Evolutionary conservation across 2,329 filamentous ascomycete species (phyloP).

Genomic region (Fusarium sarcochroum): DNA sequence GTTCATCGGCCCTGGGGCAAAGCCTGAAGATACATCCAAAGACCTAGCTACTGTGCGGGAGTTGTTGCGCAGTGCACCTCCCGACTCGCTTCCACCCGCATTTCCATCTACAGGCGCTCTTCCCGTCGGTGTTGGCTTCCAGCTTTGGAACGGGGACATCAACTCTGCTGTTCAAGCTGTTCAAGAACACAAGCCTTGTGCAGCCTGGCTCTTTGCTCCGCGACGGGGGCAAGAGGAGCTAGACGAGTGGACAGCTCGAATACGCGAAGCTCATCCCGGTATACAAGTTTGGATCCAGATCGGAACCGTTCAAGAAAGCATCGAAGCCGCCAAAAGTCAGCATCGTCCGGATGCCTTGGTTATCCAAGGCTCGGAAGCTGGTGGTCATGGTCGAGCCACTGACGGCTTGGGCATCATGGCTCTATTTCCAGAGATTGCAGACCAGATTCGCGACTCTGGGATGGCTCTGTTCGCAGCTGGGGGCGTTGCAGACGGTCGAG

Average conservation of each 20-base stretch:
- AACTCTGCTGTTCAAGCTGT: slow-evolving; percentile 50
- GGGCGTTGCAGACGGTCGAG: slow-evolving; percentile 66
- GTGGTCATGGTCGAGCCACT: slow-evolving; percentile 64
- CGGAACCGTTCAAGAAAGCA: slow-evolving; percentile 63
- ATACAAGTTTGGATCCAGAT: slow-evolving; percentile 69
- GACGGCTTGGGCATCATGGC: slow-evolving; percentile 62
- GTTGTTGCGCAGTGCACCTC: slow-evolving; percentile 37
- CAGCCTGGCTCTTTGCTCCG: slow-evolving; percentile 62
- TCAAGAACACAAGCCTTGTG: slow-evolving; percentile 52
- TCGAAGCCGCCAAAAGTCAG: slow-evolving; percentile 54
- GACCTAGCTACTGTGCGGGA: slow-evolving; percentile 51
- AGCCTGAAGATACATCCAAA: slow-evolving; percentile 49
- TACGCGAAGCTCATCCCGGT: slow-evolving; percentile 57
- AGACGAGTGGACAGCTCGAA: slow-evolving; percentile 60
- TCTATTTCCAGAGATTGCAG: slow-evolving; percentile 64
- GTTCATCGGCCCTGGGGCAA: slow-evolving; percentile 59
- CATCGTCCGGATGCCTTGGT: slow-evolving; percentile 64
- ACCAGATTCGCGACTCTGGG: slow-evolving; percentile 53
- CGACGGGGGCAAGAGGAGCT: slow-evolving; percentile 53
- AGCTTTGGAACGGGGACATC: slow-evolving; percentile 61
- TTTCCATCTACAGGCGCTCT: slow-evolving; percentile 46
- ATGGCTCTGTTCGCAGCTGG: slow-evolving; percentile 66
- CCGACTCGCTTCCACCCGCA: slow-evolving; percentile 14
- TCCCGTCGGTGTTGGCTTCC: slow-evolving; percentile 61
- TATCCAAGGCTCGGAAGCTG: slow-evolving; percentile 67